Conservation (phyloP, 2,329 filamentous ascomycete species). For the Paramyrothecium sp. region DNA sequence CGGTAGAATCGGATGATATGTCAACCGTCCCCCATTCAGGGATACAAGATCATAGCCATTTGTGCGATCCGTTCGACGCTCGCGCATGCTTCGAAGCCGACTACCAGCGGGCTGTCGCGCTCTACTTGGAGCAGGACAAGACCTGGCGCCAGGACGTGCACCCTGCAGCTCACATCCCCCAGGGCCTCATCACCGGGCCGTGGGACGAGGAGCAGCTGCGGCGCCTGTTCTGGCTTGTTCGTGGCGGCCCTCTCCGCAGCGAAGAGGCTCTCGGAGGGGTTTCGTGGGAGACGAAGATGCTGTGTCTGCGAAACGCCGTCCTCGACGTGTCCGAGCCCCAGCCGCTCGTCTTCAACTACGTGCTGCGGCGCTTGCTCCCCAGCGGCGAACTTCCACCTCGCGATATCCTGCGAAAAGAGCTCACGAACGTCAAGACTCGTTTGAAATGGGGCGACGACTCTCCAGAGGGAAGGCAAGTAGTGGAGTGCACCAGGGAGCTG, state of each 20-base stretch:
- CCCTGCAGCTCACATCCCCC: constrained; percentile 35
- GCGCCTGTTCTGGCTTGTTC: constrained; percentile 45
- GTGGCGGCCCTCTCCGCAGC: constrained; percentile 32
- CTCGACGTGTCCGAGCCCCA: constrained; percentile 24
- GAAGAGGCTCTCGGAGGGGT: constrained; percentile 18
- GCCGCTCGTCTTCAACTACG: constrained; percentile 25
- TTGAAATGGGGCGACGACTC: constrained; percentile 28
- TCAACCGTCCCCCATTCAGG: constrained; percentile 1
- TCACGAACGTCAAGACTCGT: constrained; percentile 21
- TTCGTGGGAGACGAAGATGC: constrained; percentile 40
- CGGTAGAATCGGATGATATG: constrained; percentile 12
- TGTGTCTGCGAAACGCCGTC: constrained; percentile 34
- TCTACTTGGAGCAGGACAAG: constrained; percentile 9
- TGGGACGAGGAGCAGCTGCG: constrained; percentile 37
- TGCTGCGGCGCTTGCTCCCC: constrained; percentile 25
- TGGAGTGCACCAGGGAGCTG: constrained; percentile 11
- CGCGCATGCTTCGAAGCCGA: constrained; percentile 34
- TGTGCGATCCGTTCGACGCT: constrained; percentile 24
- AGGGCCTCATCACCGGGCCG: constrained; percentile 37
- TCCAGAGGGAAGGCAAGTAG: constrained; percentile 16
- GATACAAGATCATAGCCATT: background rate
- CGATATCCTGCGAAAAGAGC: constrained; percentile 23
- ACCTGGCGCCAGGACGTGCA: constrained; percentile 36
- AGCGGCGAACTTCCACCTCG: constrained; percentile 18
- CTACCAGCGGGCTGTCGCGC: constrained; percentile 23